phyloP scores from a whole-genome alignment of 1,284 basidiomycete species.

The Anthracocystis panici-leucophaei region DNA sequence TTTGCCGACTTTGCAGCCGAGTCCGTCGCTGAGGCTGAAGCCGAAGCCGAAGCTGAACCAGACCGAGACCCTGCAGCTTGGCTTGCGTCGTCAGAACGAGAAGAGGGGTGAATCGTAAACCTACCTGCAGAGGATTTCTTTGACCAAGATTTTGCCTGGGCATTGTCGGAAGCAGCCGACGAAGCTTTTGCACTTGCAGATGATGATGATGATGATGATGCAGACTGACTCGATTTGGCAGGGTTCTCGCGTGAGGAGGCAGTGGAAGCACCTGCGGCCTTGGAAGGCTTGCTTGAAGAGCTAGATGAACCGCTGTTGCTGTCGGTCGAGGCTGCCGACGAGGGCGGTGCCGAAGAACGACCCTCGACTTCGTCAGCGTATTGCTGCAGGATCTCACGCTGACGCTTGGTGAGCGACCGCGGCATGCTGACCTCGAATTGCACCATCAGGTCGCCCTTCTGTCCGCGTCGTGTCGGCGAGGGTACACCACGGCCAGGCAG shows the following conservation, averaged over 20 bases:
- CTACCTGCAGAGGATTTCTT: conserved; percentile 45
- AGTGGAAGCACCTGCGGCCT: conserved; percentile 5
- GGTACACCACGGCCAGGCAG: conserved; percentile 88
- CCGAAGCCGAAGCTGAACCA: background rate
- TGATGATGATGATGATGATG: conserved; percentile 7
- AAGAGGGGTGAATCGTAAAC: conserved; percentile 50
- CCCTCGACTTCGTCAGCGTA: conserved; percentile 82
- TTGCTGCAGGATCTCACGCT: conserved; percentile 86
- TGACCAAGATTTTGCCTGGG: conserved; percentile 21
- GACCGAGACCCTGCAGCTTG: conserved; percentile 4
- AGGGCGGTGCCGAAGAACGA: conserved; percentile 14
- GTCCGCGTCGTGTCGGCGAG: conserved; percentile 71
- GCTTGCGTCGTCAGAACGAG: conserved; percentile 35
- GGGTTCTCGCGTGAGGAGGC: conserved; percentile 2
- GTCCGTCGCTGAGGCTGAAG: conserved; percentile 9
- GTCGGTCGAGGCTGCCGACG: conserved; percentile 8
- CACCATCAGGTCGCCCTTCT: conserved; percentile 90
- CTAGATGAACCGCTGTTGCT: conserved; percentile 6
- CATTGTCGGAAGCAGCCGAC: conserved; percentile 14
- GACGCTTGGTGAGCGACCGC: conserved; percentile 84
- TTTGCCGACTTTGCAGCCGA: conserved; percentile 1
- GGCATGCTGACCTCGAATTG: conserved; percentile 89
- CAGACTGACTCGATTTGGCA: conserved; percentile 6
- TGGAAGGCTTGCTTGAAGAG: conserved; percentile 21
- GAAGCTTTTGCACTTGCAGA: conserved; percentile 12